Evolutionary conservation across 345 rosid species (phyloP), one percentile per base, ranked within the genome.

Genomic region (Dovyalis caffra): DNA sequence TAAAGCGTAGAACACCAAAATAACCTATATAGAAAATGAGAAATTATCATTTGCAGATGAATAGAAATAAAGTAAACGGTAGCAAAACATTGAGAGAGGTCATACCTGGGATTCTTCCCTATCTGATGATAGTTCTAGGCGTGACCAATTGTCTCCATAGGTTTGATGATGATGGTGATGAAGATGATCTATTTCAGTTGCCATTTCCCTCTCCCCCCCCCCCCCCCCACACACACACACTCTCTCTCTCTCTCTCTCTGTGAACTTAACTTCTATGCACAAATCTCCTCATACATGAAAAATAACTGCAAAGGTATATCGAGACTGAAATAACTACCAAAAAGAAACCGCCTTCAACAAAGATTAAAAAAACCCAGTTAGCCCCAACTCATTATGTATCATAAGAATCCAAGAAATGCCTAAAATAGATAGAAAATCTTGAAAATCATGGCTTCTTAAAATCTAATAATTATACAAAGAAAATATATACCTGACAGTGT

Each of bases 61-160:
- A 43, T 18, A 47, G 53, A 47, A 47, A 47, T 49, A 63, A 0
- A 37, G 29, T 8, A 62, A 49, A 38, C 1, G 33, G 14, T 10
- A 61, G 20, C 26, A 64, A 57, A 47, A 64, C 68, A 14, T n/a
- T n/a, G n/a, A 3, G 25, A 21, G 40, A 29, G 3, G 18, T 47
- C 35, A 28, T 16, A 68, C 72, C 72, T 47, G 72, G 14, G 35
- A 28, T 21, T 47, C 61, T 49, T 49, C 37, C 21, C 1, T 28
- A 21, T 20, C 61, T 69, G 60, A 20, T 26, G 61, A 16, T 18
- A 69, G 72, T 26, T 69, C 29, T 20, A 58, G 60, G 72, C 62
- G 31, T 29, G 72, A 49, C 62, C 61, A 28, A 31, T 47, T 47
- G 72, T 15, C 23, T 58, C 61, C 33, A 29, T 11, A 69, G n/a